Conservation (phyloP, 1,284 basidiomycete species). For the Ustilago xerochloae region DNA sequence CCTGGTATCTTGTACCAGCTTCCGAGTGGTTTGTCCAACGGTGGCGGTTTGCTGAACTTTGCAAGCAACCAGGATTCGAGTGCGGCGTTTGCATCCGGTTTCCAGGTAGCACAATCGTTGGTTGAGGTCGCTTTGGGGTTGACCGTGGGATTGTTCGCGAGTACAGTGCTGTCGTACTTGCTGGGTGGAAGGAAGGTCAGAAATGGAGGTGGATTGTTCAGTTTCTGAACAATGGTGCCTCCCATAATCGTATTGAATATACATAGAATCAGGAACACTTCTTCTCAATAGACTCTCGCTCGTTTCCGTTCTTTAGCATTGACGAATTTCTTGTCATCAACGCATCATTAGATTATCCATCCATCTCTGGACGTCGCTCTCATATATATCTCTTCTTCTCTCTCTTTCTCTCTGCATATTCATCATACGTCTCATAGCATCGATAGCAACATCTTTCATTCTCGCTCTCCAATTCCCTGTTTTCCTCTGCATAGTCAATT, state of each 20-base stretch:
- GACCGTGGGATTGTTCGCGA: slow-evolving; percentile 65
- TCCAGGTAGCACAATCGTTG: slow-evolving; percentile 51
- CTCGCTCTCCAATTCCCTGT: too few species aligned
- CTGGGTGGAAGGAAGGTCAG: slow-evolving; percentile 58
- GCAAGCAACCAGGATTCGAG: slow-evolving; percentile 61
- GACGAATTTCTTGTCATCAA: not conserved
- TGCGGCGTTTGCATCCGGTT: slow-evolving; percentile 35
- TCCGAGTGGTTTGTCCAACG: slow-evolving; percentile 84
- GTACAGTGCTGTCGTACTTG: slow-evolving; percentile 61
- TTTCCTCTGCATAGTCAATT: not conserved
- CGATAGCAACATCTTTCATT: not conserved
- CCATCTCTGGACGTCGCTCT: not conserved
- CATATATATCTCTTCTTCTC: not conserved
- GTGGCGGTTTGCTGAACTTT: slow-evolving; percentile 84
- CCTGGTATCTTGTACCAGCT: slow-evolving; percentile 85
- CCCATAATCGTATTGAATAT: not conserved
- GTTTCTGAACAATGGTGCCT: slow-evolving; percentile 45
- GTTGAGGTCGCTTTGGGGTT: slow-evolving; percentile 65
- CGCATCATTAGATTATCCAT: not conserved
- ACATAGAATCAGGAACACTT: not conserved
- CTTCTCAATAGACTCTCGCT: not conserved
- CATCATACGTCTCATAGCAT: slow-evolving; percentile 4
- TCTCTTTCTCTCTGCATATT: slow-evolving; percentile 3
- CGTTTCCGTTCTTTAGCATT: slow-evolving; percentile 1
- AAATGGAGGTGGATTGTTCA: slow-evolving; percentile 59